phyloP scores from a whole-genome alignment of 2,329 filamentous ascomycete species.

The Cryoendolithus antarcticus region DNA sequence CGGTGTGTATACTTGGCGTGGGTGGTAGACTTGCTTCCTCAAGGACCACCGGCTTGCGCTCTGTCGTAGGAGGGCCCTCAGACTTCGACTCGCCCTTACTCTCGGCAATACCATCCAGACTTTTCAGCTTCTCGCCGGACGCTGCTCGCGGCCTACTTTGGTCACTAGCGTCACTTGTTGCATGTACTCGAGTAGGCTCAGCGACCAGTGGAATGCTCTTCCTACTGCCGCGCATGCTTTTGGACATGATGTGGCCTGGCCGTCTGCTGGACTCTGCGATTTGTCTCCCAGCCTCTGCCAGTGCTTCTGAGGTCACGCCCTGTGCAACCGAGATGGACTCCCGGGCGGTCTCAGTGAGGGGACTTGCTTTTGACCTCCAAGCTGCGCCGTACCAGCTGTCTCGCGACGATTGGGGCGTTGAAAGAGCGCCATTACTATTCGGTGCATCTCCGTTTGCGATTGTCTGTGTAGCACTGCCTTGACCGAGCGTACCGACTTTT shows the following conservation, averaged over 20 bases:
- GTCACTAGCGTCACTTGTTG: constrained; percentile 22
- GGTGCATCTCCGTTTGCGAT: too few relatives aligned
- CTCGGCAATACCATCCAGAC: constrained; percentile 10
- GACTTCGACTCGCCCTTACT: constrained; percentile 8
- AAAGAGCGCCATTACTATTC: too few relatives aligned
- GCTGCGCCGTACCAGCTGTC: constrained; percentile 35
- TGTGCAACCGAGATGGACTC: constrained; percentile 35
- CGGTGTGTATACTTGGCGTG: constrained; percentile 22
- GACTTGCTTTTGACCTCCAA: constrained; percentile 34
- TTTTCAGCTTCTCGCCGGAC: constrained; percentile 16
- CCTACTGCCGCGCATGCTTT: constrained; percentile 30
- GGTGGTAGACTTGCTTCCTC: constrained; percentile 33
- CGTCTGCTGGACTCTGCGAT: constrained; percentile 7
- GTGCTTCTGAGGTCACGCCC: constrained; percentile 30
- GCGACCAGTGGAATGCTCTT: constrained; percentile 34
- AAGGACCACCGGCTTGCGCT: constrained; percentile 8
- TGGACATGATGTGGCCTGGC: constrained; percentile 22
- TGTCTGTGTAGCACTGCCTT: too few relatives aligned
- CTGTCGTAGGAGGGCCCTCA: constrained; percentile 1
- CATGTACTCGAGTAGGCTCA: constrained; percentile 34
- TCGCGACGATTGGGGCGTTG: constrained; percentile 1
- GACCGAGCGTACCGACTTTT: too few relatives aligned
- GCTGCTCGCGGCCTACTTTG: constrained; percentile 12
- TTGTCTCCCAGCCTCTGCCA: constrained; percentile 18
- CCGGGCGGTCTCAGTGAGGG: constrained; percentile 33